Evolutionary conservation across 106 monocot species (phyloP), one percentile per base, ranked within the genome.

Genomic region (Platanthera guangdongensis): DNA sequence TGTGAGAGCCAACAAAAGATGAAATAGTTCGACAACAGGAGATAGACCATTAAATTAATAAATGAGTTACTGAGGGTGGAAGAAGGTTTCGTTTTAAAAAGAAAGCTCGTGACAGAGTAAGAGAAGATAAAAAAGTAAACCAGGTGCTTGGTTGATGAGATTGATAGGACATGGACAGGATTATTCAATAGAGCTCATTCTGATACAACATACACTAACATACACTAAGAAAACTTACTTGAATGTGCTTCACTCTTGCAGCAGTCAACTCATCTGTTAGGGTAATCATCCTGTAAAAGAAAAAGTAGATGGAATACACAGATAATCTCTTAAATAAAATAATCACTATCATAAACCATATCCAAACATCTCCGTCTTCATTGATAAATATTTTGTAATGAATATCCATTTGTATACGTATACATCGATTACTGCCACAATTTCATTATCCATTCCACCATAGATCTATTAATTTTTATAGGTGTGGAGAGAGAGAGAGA

Each of bases 211-310:
- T 39, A 60, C 19, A 4, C 30, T 32, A 32, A 12, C 10, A 65
- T 65, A 2, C 18, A 11, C 70, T 70, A 70, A 48, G 15, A 9
- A 7, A 62, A 47, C 80, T 78, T 63, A 87, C 90, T 90, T 93
- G 85, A 55, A 80, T 47, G 57, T 94, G 90, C 51, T 82, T 94
- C 49, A 88, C 32, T 71, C 83, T 94, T 77, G 81, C 81, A 52
- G 84, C 80, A 79, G 82, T 87, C 74, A 90, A 63, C 71, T 94
- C 94, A 83, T 90, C 88, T 57, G 86, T 85, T 74, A 94, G 77
- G 62, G 52, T 57, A 54, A 84, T 82, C 88, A 94, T 83, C 80
- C 94, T 94, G 83, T 77, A 19, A 74, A 51, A 51, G 16, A 45
- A 70, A 16, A 18, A 7, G 28, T 65, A 5, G 28, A 32, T 65